phyloP scores from a whole-genome alignment of 2,329 filamentous ascomycete genomes.

The Ceratocystis cubensis region DNA sequence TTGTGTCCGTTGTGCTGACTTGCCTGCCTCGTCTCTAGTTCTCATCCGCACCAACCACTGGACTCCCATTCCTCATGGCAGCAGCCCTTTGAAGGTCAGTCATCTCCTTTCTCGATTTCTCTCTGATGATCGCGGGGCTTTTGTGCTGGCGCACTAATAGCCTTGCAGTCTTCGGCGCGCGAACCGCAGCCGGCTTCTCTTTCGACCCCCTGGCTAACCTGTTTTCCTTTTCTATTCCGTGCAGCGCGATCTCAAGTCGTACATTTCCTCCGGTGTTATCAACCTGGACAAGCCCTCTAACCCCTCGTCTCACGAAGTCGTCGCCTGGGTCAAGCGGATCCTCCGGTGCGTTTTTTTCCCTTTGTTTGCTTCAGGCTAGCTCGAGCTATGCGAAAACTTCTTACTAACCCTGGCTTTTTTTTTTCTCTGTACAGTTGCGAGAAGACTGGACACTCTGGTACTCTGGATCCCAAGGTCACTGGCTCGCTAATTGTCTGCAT shows the following conservation, averaged over 20 bases:
- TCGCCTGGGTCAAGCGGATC: slow-evolving; percentile 98
- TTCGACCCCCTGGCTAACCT: not conserved
- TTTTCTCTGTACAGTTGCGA: slow-evolving; percentile 37
- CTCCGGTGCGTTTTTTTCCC: slow-evolving; percentile 52
- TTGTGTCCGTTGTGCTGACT: slow-evolving; percentile 23
- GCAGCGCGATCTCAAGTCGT: slow-evolving; percentile 81
- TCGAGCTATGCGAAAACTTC: not conserved
- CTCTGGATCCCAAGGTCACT: slow-evolving; percentile 95
- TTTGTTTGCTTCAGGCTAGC: not conserved
- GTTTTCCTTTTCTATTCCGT: not conserved
- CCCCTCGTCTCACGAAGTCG: slow-evolving; percentile 95
- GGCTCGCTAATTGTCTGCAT: slow-evolving; percentile 91
- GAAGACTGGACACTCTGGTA: slow-evolving; percentile 97
- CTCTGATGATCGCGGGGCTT: too few relatives aligned
- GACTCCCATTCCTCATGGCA: slow-evolving; percentile 89
- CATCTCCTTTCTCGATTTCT: not conserved
- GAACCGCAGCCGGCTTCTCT: not conserved
- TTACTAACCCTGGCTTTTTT: slow-evolving; percentile 4
- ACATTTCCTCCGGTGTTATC: slow-evolving; percentile 94
- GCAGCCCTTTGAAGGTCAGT: slow-evolving; percentile 58
- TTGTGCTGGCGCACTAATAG: too few relatives aligned
- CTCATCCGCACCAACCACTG: slow-evolving; percentile 91
- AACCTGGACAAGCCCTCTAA: slow-evolving; percentile 83
- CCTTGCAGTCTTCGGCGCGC: not conserved
- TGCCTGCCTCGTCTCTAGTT: slow-evolving; percentile 41